Percentiles rank a stretch among this genome's conserved stretches.
Evolutionary conservation across 108 stramenopile species (phyloP).

Genomic region (Skeletonema marinoi): DNA sequence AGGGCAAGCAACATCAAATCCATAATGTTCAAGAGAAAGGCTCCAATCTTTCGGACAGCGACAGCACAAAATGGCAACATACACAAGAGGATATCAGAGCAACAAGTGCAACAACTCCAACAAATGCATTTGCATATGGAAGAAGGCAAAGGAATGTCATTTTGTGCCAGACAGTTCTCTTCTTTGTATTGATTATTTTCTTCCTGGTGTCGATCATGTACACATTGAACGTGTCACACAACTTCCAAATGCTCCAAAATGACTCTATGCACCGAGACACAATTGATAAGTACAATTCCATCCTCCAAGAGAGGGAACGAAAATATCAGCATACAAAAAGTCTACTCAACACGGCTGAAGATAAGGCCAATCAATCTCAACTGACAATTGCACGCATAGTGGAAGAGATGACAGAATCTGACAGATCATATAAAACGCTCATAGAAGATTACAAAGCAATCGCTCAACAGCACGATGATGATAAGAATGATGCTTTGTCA

Average conservation of each 20-base stretch:
- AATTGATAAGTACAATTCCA: not conserved
- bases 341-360: not conserved
- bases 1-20: not conserved
- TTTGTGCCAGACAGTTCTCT: not conserved
- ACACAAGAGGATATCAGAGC: not conserved
- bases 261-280: not conserved
- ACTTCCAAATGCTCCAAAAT: not conserved
- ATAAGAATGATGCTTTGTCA: conserved; percentile 26
- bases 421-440: not conserved
- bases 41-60: not conserved
- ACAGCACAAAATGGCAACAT: not conserved
- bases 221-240: not conserved
- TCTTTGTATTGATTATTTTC: not conserved
- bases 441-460: conserved; percentile 18
- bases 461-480: conserved; percentile 29
- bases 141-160: not conserved
- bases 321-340: not conserved
- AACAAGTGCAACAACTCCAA: not conserved
- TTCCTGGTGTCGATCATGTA: not conserved
- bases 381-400: not conserved
- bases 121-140: not conserved
- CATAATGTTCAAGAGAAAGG: not conserved
- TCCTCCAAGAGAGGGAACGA: not conserved
- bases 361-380: conserved; percentile 11
- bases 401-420: not conserved